These are phyloP conservation scores for Paramecium sonneborni DNA, from an alignment of 73 alveolate species.

Conservation along the genomic window DNA sequence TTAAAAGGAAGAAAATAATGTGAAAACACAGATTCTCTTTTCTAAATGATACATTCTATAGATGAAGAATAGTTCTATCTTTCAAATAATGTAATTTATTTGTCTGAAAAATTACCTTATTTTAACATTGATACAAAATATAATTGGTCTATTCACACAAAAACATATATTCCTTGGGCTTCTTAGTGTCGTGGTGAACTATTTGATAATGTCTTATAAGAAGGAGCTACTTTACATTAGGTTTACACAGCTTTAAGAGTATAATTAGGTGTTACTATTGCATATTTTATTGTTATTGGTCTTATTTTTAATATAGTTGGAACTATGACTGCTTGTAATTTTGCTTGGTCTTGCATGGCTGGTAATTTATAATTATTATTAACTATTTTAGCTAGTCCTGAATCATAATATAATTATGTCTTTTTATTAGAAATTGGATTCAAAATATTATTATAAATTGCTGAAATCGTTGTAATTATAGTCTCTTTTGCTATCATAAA, in stretches of 20 bases:
- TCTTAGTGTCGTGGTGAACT: neutral
- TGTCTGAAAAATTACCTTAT: neutral
- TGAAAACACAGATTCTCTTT: neutral
- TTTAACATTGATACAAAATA: neutral
- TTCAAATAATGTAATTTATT: constrained; percentile 9
- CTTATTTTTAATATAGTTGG: constrained; percentile 16
- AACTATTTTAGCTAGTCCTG: constrained; percentile 14
- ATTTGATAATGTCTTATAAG: neutral
- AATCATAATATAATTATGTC: neutral
- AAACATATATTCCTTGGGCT: neutral
- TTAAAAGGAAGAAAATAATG: neutral
- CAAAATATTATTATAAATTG: neutral
- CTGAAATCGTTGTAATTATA: constrained; percentile 17
- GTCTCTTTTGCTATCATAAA: constrained; percentile 3
- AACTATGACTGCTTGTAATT: constrained; percentile 43
- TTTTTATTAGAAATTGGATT: neutral
- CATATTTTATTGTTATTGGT: constrained; percentile 17
- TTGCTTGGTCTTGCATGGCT: constrained; percentile 50
- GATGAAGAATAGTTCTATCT: constrained; percentile 39
- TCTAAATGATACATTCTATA: neutral
- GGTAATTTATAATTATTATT: neutral
- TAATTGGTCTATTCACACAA: neutral
- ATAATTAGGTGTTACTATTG: constrained; percentile 5
- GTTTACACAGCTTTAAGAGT: neutral
- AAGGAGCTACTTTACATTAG: neutral